Percentiles rank a stretch among this genome's conserved stretches.
Conservation (phyloP, 2,329 filamentous ascomycete species). For the Trichoderma simmonsii region DNA sequence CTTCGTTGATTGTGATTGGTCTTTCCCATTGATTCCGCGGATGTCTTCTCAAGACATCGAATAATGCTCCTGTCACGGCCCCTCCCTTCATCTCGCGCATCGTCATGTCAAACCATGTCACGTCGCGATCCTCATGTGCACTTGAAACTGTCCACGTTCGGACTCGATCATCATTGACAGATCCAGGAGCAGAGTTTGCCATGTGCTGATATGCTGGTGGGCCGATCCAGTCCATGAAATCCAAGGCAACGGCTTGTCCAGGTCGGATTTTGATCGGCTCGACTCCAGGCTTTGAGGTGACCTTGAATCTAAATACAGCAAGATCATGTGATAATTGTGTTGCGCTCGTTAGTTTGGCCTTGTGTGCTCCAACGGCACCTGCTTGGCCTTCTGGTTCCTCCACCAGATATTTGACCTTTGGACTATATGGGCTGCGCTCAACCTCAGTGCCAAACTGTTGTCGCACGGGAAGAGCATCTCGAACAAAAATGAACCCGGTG, state of each 20-base stretch:
- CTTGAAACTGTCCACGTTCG: constrained; percentile 17
- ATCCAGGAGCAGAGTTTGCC: constrained; percentile 12
- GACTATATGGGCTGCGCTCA: constrained; percentile 15
- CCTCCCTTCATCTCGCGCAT: constrained; percentile 18
- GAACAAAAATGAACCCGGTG: constrained; percentile 1
- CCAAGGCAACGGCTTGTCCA: constrained; percentile 9
- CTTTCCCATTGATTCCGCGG: background rate
- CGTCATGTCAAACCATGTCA: constrained; percentile 14
- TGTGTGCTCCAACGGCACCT: background rate
- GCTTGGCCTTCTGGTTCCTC: constrained; percentile 12
- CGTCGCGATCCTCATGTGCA: background rate
- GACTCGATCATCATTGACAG: constrained; percentile 8
- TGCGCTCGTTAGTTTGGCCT: background rate
- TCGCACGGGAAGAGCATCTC: constrained; percentile 13
- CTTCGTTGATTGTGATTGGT: background rate
- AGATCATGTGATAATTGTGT: constrained; percentile 12
- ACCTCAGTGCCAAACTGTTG: constrained; percentile 9
- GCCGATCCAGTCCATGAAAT: constrained; percentile 17
- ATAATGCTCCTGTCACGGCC: constrained; percentile 8
- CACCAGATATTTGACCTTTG: constrained; percentile 14
- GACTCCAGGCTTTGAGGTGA: background rate
- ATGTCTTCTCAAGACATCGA: constrained; percentile 9
- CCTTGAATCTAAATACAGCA: constrained; percentile 13
- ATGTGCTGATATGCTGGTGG: constrained; percentile 17
- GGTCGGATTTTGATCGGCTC: constrained; percentile 3